Evolutionary conservation across 2,329 filamentous ascomycete genomes (phyloP).

Genomic region (Fusarium algeriense): DNA sequence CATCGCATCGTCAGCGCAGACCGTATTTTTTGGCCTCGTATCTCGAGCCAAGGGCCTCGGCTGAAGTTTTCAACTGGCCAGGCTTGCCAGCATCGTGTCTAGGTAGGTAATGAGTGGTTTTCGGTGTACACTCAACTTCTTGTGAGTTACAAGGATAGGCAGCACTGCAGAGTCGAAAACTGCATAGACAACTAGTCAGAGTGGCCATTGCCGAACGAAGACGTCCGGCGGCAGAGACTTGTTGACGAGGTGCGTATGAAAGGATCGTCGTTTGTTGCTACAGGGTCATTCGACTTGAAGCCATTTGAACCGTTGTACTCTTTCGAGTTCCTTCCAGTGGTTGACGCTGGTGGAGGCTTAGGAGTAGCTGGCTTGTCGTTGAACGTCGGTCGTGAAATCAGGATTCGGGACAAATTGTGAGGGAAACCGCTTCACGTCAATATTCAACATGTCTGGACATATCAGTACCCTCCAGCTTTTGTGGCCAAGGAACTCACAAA

Average conservation of each 20-base stretch:
- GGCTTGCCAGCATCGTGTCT: too few species aligned
- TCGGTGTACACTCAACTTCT: too few species aligned
- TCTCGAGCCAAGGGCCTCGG: too few species aligned
- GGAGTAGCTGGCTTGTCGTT: background rate
- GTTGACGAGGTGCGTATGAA: background rate
- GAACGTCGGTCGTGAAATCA: background rate
- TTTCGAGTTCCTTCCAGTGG: accelerated
- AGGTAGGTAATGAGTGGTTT: too few species aligned
- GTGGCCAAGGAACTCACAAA: background rate
- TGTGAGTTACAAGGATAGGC: too few species aligned
- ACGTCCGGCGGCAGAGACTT: too few species aligned
- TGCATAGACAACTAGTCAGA: accelerated
- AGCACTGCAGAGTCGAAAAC: background rate
- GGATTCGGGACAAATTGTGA: background rate
- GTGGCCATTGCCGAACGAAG: background rate
- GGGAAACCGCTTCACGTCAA: background rate
- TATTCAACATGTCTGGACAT: background rate
- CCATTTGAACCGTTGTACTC: background rate
- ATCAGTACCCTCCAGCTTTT: background rate
- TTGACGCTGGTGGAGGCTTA: too few species aligned
- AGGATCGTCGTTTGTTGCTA: too few species aligned
- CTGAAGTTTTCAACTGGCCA: too few species aligned
- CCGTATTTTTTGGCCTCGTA: too few species aligned
- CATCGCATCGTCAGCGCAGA: too few species aligned
- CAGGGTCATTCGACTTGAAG: background rate